Evolutionary conservation across 2,329 filamentous ascomycete genomes (phyloP), one percentile per base, ranked within the genome.

Genomic region (Beauveria pseudobassiana): DNA sequence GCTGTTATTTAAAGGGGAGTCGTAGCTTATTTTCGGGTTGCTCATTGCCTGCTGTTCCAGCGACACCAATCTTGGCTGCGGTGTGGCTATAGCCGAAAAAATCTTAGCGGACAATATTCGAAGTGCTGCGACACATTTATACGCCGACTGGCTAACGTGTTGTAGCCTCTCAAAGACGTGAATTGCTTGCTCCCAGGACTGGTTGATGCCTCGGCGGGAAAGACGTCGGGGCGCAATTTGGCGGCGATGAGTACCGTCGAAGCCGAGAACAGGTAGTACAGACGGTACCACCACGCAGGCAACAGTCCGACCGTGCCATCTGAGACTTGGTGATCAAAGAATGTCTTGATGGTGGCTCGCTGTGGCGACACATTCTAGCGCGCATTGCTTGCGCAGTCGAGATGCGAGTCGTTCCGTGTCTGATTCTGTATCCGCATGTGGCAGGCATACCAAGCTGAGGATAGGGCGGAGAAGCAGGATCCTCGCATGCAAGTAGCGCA

Each of bases 241-340:
- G 74, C 74, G 0, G 72, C 73, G 3, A 76, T 72, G 2, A 76
- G 67, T 0, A 75, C 67, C 0, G 71, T 74, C 1, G 74, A 72
- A 0, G 74, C 73, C 0, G 73, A 71, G 66, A 74, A 75, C 18
- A 76, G 64, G 18, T 75, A 76, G 61, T 73, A 75, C 0, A 76
- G 67, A 1, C 74, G 66, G 49, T 76, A 75, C 74, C 74, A 76
- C 74, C 74, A 76, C 0, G 74, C 73, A 2, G 74, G 75, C 0
- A 76, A 64, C 0, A 75, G 64, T 0, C 73, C 73, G 1, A 75
- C 67, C 0, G 70, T 72, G 5, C 67, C 69, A 7, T 76, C 71
- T 6, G 66, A 62, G 0, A 66, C 64, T n/a, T 73, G 71, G 46
- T 74, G 68, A 14, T 69, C 59, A 1, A 70, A 65, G 1, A 75